phyloP scores from a whole-genome alignment of 805 yeast species.

The Ogataea polymorpha region DNA sequence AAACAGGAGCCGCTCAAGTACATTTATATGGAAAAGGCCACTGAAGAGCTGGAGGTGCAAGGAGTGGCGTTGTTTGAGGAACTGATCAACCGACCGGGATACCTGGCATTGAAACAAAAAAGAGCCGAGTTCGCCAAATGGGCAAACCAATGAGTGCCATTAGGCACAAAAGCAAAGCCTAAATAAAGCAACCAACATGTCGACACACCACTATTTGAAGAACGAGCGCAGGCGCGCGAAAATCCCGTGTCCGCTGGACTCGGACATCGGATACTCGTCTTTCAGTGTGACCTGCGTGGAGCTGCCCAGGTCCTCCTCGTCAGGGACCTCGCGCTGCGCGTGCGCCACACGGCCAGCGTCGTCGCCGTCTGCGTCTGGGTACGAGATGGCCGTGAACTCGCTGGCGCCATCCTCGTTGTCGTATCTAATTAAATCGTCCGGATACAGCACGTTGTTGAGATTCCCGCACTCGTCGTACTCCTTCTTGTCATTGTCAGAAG shows the following conservation, averaged over 20 bases:
- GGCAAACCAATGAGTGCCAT: slow-evolving; percentile 20
- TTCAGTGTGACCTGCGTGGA: slow-evolving; percentile 29
- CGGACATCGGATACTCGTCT: slow-evolving; percentile 22
- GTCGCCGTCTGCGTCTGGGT: slow-evolving; percentile 23
- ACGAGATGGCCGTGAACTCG: slow-evolving; percentile 33
- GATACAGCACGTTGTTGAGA: slow-evolving; percentile 49
- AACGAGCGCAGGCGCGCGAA: slow-evolving; percentile 25
- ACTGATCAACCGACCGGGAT: slow-evolving; percentile 49
- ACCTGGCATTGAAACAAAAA: slow-evolving; percentile 45
- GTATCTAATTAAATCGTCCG: slow-evolving; percentile 25
- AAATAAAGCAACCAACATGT: neutral
- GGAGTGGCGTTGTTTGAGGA: slow-evolving; percentile 43
- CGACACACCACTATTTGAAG: slow-evolving; percentile 13
- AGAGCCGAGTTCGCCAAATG: slow-evolving; percentile 44
- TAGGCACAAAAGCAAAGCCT: neutral
- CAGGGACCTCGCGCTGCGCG: slow-evolving; percentile 3
- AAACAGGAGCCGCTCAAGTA: slow-evolving; percentile 39
- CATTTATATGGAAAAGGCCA: slow-evolving; percentile 47
- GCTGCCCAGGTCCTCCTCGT: slow-evolving; percentile 22
- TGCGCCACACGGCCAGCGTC: slow-evolving; percentile 11
- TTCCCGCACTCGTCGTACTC: slow-evolving; percentile 44
- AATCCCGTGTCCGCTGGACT: slow-evolving; percentile 14
- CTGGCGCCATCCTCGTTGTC: slow-evolving; percentile 28
- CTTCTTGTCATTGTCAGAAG: slow-evolving; percentile 36
- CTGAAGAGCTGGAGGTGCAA: slow-evolving; percentile 42